Evolutionary conservation across 177 flowering plant genomes (phyloP), one percentile per base, ranked within the genome.

Genomic region (Vitis hybrid): DNA sequence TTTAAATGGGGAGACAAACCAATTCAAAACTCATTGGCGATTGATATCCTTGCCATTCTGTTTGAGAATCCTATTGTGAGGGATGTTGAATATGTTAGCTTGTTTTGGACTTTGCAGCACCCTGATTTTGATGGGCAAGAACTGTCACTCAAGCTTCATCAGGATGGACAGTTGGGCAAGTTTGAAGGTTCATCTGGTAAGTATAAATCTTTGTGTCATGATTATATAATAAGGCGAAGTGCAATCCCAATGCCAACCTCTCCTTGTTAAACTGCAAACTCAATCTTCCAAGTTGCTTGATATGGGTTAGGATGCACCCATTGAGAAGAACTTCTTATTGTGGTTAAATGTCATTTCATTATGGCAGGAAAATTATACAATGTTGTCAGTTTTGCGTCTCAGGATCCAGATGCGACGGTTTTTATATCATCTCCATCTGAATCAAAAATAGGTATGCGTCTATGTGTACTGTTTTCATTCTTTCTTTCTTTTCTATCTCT

Each of bases 51-150:
- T 38, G 10, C 47, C 9, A 8, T 38, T 5, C 47, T 38, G 47
- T 38, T 38, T 38, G 47, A 0, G 47, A 1, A 38, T 38, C 47
- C 9, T 38, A 38, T 7, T 8, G 47, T 38, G 9, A 38, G 7
- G 7, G 8, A 38, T 8, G 9, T 38, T 5, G 47, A 38, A 38
- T 38, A 38, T 38, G 8, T 38, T 38, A 5, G 49, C 11, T 53
- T 28, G 7, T n/a, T 51, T 47, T 28, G 7, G 60, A 47, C 28
- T 11, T 67, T 78, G 61, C 83, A 92, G 90, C 60, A 69, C 67
- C 84, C 86, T 73, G 95, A 89, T 74, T 82, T 92, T 74, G 82
- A 87, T 72, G 92, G 90, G 62, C 73, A 82, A 74, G 84, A 86
- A 62, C 13, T 88, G 61, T 65, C 85, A 3, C 77, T 92, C 54